Evolutionary conservation across 2,329 filamentous ascomycete genomes (phyloP), one percentile per base, ranked within the genome.

Genomic region (Xylaria sp.): DNA sequence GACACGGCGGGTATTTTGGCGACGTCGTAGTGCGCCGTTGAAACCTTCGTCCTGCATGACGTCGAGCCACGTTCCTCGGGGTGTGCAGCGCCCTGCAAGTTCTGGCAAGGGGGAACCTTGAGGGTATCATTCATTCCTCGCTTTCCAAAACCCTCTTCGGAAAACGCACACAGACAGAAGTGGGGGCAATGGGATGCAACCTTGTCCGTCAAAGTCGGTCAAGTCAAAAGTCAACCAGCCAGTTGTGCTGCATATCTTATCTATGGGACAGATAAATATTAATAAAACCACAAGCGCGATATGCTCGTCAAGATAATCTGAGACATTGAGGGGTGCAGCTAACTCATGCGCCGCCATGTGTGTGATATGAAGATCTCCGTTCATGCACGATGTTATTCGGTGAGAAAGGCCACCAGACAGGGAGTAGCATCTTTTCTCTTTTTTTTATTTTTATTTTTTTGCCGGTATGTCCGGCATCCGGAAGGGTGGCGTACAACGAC

Each of bases 31-130:
- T 46, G 48, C 58, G 28, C 56, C 61, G 61, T 42, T 26, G 53
- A 59, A 26, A 23, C 40, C 36, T 20, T 31, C 15, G 15, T 49
- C 60, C 57, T 66, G 62, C 66, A 68, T 68, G 66, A 63, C 66
- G 63, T 62, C 66, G 51, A 62, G 62, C 66, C 66, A 68, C 66
- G 66, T 68, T 68, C 63, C 54, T 51, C 42, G 61, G 49, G 4
- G 53, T 3, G 49, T 46, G 13, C 33, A 33, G 33, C 38, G 46
- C 44, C 54, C 56, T 65, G 56, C 49, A 64, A 42, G n/a, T 17
- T 17, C 26, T 33, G 48, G 31, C 7, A 17, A 20, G 20, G 10
- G 53, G n/a, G 26, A 15, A 28, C 26, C 56, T 48, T 33, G 28
- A 54, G 46, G 33, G 59, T 53, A 31, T 38, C 46, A 61, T 61